A percentile compares a stretch with the other conserved stretches of the same genome.
These are phyloP conservation scores for Grifola frondosa DNA, from an alignment of 1,284 basidiomycete species.

Conservation along the genomic window DNA sequence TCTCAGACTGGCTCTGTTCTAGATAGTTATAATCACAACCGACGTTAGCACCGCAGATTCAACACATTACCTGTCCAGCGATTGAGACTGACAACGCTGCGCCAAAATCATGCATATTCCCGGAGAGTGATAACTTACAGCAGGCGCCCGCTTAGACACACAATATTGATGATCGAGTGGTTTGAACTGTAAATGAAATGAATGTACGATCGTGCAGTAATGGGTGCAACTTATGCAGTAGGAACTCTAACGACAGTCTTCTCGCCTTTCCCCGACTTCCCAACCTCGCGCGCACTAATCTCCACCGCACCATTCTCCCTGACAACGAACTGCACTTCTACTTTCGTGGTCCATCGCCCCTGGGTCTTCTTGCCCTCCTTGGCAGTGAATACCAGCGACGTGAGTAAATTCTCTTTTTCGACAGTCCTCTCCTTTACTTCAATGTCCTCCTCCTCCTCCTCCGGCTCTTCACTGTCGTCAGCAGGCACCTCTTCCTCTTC, in stretches of 20 bases:
- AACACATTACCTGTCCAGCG: no score
- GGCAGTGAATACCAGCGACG: constrained; percentile 52
- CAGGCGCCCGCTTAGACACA: no score
- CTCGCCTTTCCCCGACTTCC: constrained; percentile 37
- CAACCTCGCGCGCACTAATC: constrained; percentile 47
- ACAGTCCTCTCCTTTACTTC: constrained; percentile 70
- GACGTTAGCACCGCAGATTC: no score
- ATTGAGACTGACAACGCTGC: no score
- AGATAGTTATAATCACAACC: no score
- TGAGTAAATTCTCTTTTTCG: constrained; percentile 60
- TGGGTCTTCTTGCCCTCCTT: constrained; percentile 48
- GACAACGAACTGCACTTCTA: constrained; percentile 68
- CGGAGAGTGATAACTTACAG: no score
- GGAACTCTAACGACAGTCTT: constrained; percentile 26
- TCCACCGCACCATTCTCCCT: constrained; percentile 53
- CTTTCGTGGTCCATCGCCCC: constrained; percentile 49
- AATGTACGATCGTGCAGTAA: no score
- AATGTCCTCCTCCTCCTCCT: constrained; percentile 43
- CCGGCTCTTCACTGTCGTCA: constrained; percentile 59
- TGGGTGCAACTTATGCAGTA: constrained; percentile 21
- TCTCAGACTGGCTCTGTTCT: no score
- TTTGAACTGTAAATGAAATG: no score
- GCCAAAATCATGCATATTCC: no score
- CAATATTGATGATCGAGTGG: no score
- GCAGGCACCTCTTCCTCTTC: constrained; percentile 54